These are phyloP conservation scores for Sparassis latifolia DNA, from an alignment of 1,284 basidiomycete genomes.

Conservation along the genomic window DNA sequence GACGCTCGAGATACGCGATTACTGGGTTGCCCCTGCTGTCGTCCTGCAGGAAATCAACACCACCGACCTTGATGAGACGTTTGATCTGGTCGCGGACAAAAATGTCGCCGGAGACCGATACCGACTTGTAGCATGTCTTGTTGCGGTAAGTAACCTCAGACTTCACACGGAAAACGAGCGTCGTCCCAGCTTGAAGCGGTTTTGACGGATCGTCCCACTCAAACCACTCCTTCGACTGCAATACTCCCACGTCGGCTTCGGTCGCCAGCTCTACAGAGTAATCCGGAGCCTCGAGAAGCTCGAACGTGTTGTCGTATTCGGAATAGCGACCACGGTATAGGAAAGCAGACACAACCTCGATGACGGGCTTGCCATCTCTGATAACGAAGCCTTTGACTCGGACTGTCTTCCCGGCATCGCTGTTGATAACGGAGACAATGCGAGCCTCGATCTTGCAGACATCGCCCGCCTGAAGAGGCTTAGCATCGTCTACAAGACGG, in stretches of 20 bases:
- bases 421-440: constrained; percentile 87
- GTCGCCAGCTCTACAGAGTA: constrained; percentile 75
- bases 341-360: constrained; percentile 94
- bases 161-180: constrained; percentile 84
- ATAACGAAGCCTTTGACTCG: constrained; percentile 87
- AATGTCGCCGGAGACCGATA: constrained; percentile 80
- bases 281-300: constrained; percentile 84
- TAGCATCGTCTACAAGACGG: constrained; percentile 77
- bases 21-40: constrained; percentile 92
- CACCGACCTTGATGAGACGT: constrained; percentile 82
- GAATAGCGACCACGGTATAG: constrained; percentile 92
- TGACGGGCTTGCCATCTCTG: constrained; percentile 72
- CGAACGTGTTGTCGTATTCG: constrained; percentile 96
- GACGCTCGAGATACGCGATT: constrained; percentile 86
- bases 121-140: constrained; percentile 78
- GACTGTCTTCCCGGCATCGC: constrained; percentile 89
- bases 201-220: constrained; percentile 85
- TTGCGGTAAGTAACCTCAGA: constrained; percentile 90
- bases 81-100: constrained; percentile 86
- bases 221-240: constrained; percentile 98
- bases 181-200: constrained; percentile 75
- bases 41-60: constrained; percentile 82
- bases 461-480: constrained; percentile 80
- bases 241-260: constrained; percentile 82
- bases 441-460: constrained; percentile 86